Conservation (phyloP, 2,329 filamentous ascomycete genomes). For the Plenodomus biglobosus region DNA sequence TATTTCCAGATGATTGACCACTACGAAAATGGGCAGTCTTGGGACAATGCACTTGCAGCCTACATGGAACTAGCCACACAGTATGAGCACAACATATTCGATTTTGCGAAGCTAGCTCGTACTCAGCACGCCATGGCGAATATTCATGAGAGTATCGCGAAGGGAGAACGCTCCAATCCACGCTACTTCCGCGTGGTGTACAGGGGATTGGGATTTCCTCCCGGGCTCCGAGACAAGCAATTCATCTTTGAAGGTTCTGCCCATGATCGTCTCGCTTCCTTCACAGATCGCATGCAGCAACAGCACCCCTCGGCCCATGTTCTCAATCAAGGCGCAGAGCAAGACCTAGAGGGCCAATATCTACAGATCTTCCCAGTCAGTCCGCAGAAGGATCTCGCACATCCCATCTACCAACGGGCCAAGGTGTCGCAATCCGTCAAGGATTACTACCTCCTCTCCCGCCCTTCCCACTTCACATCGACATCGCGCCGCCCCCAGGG, state of each 20-base stretch:
- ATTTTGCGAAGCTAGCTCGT: conserved; percentile 87
- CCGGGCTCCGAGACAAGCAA: conserved; percentile 80
- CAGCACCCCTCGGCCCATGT: conserved; percentile 86
- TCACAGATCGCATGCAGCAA: conserved; percentile 89
- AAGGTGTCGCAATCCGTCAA: conserved; percentile 78
- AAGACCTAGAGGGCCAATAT: conserved; percentile 89
- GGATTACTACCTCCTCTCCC: conserved; percentile 80
- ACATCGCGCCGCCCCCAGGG: conserved; percentile 70
- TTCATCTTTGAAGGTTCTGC: conserved; percentile 86
- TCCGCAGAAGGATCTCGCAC: conserved; percentile 76
- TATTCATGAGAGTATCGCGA: conserved; percentile 85
- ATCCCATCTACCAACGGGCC: conserved; percentile 86
- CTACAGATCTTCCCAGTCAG: conserved; percentile 79
- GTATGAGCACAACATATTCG: conserved; percentile 86
- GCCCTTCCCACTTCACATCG: conserved; percentile 76
- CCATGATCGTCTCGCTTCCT: conserved; percentile 74
- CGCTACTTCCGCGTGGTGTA: conserved; percentile 93
- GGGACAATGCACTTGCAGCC: conserved; percentile 82
- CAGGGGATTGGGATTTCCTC: conserved; percentile 83
- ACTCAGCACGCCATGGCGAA: conserved; percentile 88
- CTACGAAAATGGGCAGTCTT: conserved; percentile 92
- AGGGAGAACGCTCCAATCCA: conserved; percentile 74
- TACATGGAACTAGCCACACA: conserved; percentile 91
- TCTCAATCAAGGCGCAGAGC: conserved; percentile 66
- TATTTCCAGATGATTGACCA: conserved; percentile 95